Evolutionary conservation across 306 rosid species (phyloP).

Genomic region (Dalbergia cultrata): DNA sequence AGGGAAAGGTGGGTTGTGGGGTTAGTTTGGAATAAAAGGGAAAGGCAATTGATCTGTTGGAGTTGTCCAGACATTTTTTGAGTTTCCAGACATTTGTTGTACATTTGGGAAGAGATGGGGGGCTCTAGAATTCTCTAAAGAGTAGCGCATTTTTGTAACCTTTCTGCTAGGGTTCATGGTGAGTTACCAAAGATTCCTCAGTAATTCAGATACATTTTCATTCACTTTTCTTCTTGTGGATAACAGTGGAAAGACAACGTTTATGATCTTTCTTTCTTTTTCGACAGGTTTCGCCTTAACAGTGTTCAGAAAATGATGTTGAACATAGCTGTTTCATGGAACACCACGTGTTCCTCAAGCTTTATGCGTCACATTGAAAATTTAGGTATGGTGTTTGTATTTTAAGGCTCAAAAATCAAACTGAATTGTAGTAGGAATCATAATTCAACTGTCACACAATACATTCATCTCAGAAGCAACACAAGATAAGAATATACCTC

Average conservation of each 20-base stretch:
- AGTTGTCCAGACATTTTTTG: too few species aligned
- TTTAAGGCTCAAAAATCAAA: slow-evolving; percentile 8
- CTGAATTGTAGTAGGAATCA: background rate
- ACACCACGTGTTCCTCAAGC: background rate
- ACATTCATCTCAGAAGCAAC: slow-evolving; percentile 37
- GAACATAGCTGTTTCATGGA: background rate
- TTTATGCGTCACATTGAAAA: slow-evolving; percentile 15
- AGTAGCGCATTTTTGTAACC: too few species aligned
- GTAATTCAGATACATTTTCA: too few species aligned
- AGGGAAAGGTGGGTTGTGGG: too few species aligned
- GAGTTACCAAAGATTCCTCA: too few species aligned
- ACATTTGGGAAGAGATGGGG: too few species aligned
- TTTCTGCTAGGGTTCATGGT: too few species aligned
- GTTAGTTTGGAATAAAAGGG: too few species aligned
- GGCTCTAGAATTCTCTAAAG: too few species aligned
- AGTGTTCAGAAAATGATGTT: background rate
- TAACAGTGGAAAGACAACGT: background rate
- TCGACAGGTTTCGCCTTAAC: background rate
- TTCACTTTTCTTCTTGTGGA: too few species aligned
- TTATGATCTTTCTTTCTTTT: background rate
- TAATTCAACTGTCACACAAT: slow-evolving; percentile 36
- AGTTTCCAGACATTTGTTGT: too few species aligned
- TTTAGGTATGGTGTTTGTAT: slow-evolving; percentile 4
- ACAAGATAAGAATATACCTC: slow-evolving; percentile 71
- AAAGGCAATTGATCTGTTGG: too few species aligned